Evolutionary conservation across 257 asterid genomes (phyloP).

Genomic region (Lycium ferocissimum): DNA sequence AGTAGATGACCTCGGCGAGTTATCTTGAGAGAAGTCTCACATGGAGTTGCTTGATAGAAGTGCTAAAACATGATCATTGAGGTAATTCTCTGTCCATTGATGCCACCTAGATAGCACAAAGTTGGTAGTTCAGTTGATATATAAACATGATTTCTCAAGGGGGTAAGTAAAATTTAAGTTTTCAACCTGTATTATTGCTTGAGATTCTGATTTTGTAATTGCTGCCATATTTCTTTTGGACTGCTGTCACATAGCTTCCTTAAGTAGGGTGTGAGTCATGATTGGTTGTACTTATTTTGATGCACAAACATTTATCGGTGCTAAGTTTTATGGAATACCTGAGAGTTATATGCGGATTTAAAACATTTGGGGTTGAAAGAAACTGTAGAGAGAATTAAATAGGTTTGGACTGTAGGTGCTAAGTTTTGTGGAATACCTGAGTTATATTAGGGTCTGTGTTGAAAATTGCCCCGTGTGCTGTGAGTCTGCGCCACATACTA

Average conservation of each 20-base stretch:
- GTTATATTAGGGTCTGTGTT: constrained; percentile 60
- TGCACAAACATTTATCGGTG: no score
- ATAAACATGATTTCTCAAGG: not conserved
- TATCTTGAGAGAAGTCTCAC: not conserved
- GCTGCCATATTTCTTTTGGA: not conserved
- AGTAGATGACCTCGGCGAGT: not conserved
- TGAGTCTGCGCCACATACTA: constrained; percentile 83
- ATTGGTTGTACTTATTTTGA: not conserved
- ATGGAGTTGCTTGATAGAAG: not conserved
- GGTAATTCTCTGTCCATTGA: constrained; percentile 4
- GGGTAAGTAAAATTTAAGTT: not conserved
- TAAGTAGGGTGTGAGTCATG: not conserved
- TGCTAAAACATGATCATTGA: not conserved
- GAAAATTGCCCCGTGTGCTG: constrained; percentile 85
- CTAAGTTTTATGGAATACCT: no score
- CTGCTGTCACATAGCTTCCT: not conserved
- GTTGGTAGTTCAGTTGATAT: constrained; percentile 3
- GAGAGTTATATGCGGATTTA: no score
- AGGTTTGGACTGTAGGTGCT: no score
- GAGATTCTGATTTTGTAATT: not conserved
- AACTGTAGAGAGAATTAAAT: no score
- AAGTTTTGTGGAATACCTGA: no score
- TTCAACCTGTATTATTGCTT: not conserved
- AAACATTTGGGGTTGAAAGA: no score
- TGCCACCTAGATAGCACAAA: not conserved